Percentiles rank a stretch among this genome's conserved stretches.
These are phyloP conservation scores for Amanita pallidorosea DNA, from an alignment of 768 basidiomycete species.

Conservation along the genomic window DNA sequence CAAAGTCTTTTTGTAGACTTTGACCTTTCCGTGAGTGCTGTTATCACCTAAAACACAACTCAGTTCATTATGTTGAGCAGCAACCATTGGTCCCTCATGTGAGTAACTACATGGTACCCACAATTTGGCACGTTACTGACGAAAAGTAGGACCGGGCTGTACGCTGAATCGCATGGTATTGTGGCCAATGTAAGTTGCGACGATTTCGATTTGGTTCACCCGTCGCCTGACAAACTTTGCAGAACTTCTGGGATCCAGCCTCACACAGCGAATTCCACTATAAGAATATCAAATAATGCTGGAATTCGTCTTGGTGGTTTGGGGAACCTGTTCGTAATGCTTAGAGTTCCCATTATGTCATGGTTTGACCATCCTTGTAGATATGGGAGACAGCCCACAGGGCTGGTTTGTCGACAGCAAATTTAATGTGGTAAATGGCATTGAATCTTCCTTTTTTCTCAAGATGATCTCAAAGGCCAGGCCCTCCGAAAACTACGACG, in stretches of 20 bases:
- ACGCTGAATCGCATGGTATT: slow-evolving; percentile 87
- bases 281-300: slow-evolving; percentile 46
- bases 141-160: slow-evolving; percentile 68
- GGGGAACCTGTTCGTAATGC: slow-evolving; percentile 65
- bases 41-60: not conserved
- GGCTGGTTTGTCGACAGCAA: slow-evolving; percentile 66
- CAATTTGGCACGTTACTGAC: slow-evolving; percentile 1
- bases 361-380: slow-evolving; percentile 23
- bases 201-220: not conserved
- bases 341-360: not conserved
- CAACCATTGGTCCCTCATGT: slow-evolving; percentile 90
- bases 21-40: slow-evolving; percentile 77
- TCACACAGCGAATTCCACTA: slow-evolving; percentile 60
- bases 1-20: slow-evolving; percentile 37
- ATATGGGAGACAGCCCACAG: slow-evolving; percentile 86
- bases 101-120: slow-evolving; percentile 12
- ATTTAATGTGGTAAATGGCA: slow-evolving; percentile 77
- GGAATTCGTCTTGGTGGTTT: slow-evolving; percentile 73
- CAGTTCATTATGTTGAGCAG: slow-evolving; percentile 23
- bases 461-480: slow-evolving; percentile 46
- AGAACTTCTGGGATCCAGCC: slow-evolving; percentile 85
- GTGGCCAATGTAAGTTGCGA: slow-evolving; percentile 61
- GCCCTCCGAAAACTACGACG: slow-evolving; percentile 59
- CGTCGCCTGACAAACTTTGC: not conserved
- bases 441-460: not conserved